Evolutionary conservation across 441 rosid genomes (phyloP).

Genomic region (Dalechampia spathulata): DNA sequence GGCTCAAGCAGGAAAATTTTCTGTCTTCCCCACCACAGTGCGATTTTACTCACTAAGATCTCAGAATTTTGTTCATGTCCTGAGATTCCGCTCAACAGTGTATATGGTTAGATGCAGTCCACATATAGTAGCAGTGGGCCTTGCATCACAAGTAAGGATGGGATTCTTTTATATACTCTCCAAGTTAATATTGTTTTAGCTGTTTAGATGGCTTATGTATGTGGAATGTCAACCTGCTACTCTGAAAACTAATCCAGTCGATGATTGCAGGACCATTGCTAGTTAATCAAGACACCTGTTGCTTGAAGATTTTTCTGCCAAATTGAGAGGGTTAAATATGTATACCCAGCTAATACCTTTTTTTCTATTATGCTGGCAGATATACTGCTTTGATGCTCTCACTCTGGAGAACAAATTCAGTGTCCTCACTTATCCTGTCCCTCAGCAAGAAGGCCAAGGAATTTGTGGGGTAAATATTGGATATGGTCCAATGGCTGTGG

Average conservation of each 20-base stretch:
- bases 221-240: constrained; percentile 3
- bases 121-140: constrained; percentile 80
- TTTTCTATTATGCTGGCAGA: constrained; percentile 43
- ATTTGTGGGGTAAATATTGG: constrained; percentile 65
- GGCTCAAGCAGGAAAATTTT: constrained; percentile 38
- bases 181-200: background rate
- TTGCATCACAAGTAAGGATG: constrained; percentile 68
- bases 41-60: constrained; percentile 80
- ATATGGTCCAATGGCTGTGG: constrained; percentile 96
- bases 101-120: constrained; percentile 95
- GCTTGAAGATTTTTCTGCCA: constrained; percentile 11
- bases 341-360: constrained; percentile 10
- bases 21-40: constrained; percentile 60
- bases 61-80: constrained; percentile 80
- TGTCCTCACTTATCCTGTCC: constrained; percentile 89
- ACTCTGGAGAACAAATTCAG: constrained; percentile 91
- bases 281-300: constrained; percentile 8
- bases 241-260: constrained; percentile 6
- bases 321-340: constrained; percentile 8
- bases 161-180: background rate
- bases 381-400: constrained; percentile 86
- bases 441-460: constrained; percentile 80
- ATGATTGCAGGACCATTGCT: constrained; percentile 13
- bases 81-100: constrained; percentile 87
- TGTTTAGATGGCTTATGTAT: constrained; percentile 3